Conservation (phyloP, 768 basidiomycete genomes). For the Crepidotus variabilis region DNA sequence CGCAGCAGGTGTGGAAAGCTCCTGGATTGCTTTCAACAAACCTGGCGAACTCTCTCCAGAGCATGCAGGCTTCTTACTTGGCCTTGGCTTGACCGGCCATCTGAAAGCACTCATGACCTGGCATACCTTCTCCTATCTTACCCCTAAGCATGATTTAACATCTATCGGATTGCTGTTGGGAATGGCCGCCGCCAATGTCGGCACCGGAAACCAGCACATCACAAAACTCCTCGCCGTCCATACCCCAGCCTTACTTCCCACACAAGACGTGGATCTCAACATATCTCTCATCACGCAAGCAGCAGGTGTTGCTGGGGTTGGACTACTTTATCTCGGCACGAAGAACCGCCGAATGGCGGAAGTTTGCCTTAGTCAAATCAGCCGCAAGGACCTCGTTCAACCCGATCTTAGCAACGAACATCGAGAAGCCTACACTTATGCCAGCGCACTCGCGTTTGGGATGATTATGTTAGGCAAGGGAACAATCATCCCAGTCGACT, state of each 20-base stretch:
- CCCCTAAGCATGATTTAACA: constrained; percentile 93
- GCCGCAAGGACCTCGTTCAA: constrained; percentile 69
- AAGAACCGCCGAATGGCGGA: constrained; percentile 91
- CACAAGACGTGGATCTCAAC: constrained; percentile 83
- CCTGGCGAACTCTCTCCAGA: constrained; percentile 87
- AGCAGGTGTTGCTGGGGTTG: constrained; percentile 83
- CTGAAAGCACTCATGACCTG: constrained; percentile 86
- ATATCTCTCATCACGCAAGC: constrained; percentile 88
- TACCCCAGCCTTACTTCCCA: constrained; percentile 88
- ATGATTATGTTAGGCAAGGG: constrained; percentile 96
- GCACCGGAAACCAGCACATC: constrained; percentile 80
- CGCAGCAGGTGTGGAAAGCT: constrained; percentile 78
- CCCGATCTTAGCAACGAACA: constrained; percentile 86
- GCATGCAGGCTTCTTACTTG: constrained; percentile 95
- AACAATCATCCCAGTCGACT: constrained; percentile 71
- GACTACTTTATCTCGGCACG: constrained; percentile 86
- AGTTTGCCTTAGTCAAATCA: constrained; percentile 82
- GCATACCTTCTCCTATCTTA: constrained; percentile 94
- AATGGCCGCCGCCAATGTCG: constrained; percentile 87
- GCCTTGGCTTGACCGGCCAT: constrained; percentile 89
- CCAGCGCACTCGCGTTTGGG: constrained; percentile 88
- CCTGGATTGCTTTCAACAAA: constrained; percentile 96
- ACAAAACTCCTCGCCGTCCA: constrained; percentile 91
- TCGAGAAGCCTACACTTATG: constrained; percentile 88
- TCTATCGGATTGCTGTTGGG: constrained; percentile 92